Evolutionary conservation across 352 stramenopile genomes (phyloP).

Genomic region (Pythium folliculosum): DNA sequence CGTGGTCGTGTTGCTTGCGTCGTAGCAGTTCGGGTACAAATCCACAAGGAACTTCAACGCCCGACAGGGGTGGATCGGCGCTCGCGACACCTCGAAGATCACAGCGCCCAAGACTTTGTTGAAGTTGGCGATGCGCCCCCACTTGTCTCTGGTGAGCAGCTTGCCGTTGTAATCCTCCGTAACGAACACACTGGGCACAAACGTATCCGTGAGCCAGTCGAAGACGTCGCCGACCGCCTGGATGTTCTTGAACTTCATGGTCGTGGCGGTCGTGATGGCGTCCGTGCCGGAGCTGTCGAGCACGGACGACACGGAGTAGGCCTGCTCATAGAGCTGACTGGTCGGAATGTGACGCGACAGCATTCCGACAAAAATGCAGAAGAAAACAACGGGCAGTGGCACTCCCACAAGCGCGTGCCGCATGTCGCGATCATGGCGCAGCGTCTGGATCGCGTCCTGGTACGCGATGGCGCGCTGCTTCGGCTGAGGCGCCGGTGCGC

Average conservation of each 20-base stretch:
- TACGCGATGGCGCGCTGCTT: conserved; percentile 5
- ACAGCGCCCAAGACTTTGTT: conserved; percentile 41
- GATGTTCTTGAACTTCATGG: conserved; percentile 46
- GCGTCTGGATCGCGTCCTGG: conserved; percentile 32
- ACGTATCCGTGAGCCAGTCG: conserved; percentile 40
- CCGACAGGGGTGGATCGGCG: conserved; percentile 17
- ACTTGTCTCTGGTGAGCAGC: conserved; percentile 32
- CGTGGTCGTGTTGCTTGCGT: conserved; percentile 13
- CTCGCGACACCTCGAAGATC: conserved; percentile 25
- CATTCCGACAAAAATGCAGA: conserved; percentile 75
- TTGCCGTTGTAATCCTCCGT: conserved; percentile 40
- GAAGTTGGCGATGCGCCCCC: conserved; percentile 32
- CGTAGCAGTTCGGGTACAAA: conserved; percentile 39
- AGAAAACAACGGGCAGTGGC: conserved; percentile 69
- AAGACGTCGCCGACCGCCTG: conserved; percentile 32
- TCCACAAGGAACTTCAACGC: conserved; percentile 24
- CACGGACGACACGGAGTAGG: conserved; percentile 69
- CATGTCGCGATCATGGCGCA: conserved; percentile 47
- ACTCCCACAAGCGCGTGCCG: conserved; percentile 36
- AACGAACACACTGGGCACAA: conserved; percentile 36
- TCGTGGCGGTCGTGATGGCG: conserved; percentile 33
- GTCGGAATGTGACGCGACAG: conserved; percentile 70
- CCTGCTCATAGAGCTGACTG: conserved; percentile 78
- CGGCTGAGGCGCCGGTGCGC: background rate
- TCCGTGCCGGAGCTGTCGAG: conserved; percentile 66